Conservation (phyloP, 2,329 filamentous ascomycete species). For the Fusarium sterilihyphosum region DNA sequence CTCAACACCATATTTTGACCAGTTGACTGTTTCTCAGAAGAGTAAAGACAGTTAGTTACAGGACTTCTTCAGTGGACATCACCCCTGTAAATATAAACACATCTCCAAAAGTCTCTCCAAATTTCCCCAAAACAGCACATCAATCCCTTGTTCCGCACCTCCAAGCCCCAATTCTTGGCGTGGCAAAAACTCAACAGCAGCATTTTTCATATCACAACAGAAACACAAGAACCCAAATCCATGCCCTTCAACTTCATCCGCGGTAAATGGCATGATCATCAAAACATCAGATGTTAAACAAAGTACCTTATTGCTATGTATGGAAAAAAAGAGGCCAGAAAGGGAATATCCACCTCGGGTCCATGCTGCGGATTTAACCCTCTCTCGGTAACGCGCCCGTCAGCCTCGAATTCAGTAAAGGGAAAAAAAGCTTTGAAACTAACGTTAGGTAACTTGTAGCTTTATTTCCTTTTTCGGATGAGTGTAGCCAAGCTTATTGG, state of each 20-base stretch:
- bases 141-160: neutral
- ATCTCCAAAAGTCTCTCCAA: conserved; percentile 19
- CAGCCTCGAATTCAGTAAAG: conserved; percentile 32
- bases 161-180: neutral
- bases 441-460: conserved; percentile 4
- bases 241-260: neutral
- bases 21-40: too few relatives aligned
- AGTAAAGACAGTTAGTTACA: neutral
- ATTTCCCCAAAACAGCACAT: conserved; percentile 1
- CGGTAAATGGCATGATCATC: neutral
- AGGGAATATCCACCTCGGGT: conserved; percentile 25
- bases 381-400: conserved; percentile 25
- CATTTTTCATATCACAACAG: neutral
- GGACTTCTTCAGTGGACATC: neutral
- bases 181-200: neutral
- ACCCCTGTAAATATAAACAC: neutral
- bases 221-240: neutral
- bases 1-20: neutral
- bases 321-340: neutral
- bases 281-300: neutral
- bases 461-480: conserved; percentile 25
- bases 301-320: neutral
- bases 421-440: conserved; percentile 13
- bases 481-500: conserved; percentile 12
- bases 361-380: conserved; percentile 9